Conservation (phyloP, 2,329 filamentous ascomycete species). For the Fusarium marasasianum region DNA sequence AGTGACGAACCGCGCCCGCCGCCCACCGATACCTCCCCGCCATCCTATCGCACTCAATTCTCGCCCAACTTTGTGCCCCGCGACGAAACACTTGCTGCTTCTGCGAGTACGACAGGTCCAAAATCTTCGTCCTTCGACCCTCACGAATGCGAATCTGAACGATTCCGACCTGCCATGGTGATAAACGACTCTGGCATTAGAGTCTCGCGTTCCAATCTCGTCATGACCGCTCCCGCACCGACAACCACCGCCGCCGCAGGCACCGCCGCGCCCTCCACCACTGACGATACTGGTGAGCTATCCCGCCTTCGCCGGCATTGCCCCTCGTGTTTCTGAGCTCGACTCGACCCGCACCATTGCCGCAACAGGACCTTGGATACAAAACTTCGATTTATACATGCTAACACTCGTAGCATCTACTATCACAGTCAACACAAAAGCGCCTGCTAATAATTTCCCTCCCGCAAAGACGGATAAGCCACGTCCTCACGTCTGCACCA, state of each 20-base stretch:
- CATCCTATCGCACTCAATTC: slow-evolving; percentile 32
- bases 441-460: slow-evolving; percentile 64
- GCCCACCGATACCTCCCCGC: slow-evolving; percentile 38
- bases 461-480: slow-evolving; percentile 98
- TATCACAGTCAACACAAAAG: slow-evolving; percentile 61
- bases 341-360: slow-evolving; percentile 32
- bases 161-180: slow-evolving; percentile 47
- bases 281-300: slow-evolving; percentile 55
- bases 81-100: slow-evolving; percentile 33
- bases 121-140: slow-evolving; percentile 1
- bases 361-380: slow-evolving; percentile 7
- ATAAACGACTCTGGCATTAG: slow-evolving; percentile 53
- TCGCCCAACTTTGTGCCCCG: slow-evolving; percentile 40
- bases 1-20: slow-evolving; percentile 35
- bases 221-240: slow-evolving; percentile 50
- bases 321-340: slow-evolving; percentile 48
- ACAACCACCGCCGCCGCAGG: slow-evolving; percentile 45
- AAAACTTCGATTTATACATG: slow-evolving; percentile 36
- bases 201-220: slow-evolving; percentile 49
- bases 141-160: slow-evolving; percentile 17
- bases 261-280: slow-evolving; percentile 40
- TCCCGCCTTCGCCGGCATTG: slow-evolving; percentile 42
- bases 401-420: slow-evolving; percentile 56
- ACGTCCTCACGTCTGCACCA: slow-evolving; percentile 90
- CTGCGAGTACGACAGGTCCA: slow-evolving; percentile 15